Evolutionary conservation across 345 rosid genomes (phyloP).

Genomic region (Citrus hindsii): DNA sequence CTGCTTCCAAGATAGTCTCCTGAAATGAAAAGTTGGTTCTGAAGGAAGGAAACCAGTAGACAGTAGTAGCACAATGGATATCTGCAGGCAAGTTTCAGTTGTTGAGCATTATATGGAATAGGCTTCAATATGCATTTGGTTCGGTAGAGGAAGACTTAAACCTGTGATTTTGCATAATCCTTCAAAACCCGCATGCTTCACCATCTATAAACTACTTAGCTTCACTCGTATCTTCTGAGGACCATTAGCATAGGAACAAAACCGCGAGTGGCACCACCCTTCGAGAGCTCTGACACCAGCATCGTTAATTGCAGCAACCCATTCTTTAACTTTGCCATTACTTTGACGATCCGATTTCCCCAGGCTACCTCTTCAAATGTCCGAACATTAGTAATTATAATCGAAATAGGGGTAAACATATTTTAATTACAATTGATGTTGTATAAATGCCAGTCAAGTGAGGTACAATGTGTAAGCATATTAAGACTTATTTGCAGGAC

Average conservation of each 20-base stretch:
- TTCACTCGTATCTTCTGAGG: constrained; percentile 81
- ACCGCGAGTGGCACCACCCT: constrained; percentile 71
- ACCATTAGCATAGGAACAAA: constrained; percentile 52
- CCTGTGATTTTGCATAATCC: constrained; percentile 22
- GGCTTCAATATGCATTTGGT: neutral
- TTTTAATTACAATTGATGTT: neutral
- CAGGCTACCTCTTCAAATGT: constrained; percentile 46
- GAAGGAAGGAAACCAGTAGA: constrained; percentile 22
- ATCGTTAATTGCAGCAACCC: constrained; percentile 70
- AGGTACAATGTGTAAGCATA: neutral
- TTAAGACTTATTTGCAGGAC: neutral
- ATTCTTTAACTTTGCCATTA: constrained; percentile 54
- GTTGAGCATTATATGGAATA: neutral
- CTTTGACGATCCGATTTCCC: constrained; percentile 58
- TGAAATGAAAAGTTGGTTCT: constrained; percentile 85
- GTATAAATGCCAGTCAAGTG: neutral
- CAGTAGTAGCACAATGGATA: constrained; percentile 24
- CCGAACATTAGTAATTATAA: constrained; percentile 9
- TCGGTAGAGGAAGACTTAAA: neutral
- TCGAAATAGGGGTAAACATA: neutral
- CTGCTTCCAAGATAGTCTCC: constrained; percentile 63
- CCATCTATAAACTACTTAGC: constrained; percentile 90
- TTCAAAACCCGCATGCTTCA: constrained; percentile 64
- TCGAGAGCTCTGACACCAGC: constrained; percentile 49
- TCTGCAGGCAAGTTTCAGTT: constrained; percentile 37